phyloP scores from a whole-genome alignment of 176 grass and related monocot genomes.

The Carex scoparia region DNA sequence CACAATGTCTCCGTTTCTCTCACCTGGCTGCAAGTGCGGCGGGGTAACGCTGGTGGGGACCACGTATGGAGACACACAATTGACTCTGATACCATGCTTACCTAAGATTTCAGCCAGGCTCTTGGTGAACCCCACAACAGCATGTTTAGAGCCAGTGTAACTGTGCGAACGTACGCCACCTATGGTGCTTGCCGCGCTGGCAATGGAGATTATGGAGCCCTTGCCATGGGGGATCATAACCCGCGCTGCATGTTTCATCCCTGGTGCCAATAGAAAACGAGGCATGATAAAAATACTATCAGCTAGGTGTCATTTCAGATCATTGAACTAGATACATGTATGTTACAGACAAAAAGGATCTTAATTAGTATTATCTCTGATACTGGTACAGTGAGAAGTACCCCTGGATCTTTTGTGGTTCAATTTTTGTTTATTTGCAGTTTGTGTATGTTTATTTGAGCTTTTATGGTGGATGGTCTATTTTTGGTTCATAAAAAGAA shows the following conservation, averaged over 20 bases:
- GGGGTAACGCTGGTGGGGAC: slow-evolving; percentile 50
- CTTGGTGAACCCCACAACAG: slow-evolving; percentile 67
- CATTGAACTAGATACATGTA: not conserved
- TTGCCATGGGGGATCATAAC: slow-evolving; percentile 53
- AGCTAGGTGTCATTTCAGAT: not conserved
- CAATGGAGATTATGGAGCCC: slow-evolving; percentile 66
- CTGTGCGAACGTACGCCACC: slow-evolving; percentile 53
- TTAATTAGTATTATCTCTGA: not conserved
- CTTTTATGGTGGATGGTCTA: too few species aligned
- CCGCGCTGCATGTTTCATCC: slow-evolving; percentile 82
- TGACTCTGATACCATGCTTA: slow-evolving; percentile 71
- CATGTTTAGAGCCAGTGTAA: slow-evolving; percentile 68
- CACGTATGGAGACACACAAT: slow-evolving; percentile 65
- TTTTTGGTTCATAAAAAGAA: too few species aligned
- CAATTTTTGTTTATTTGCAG: too few species aligned
- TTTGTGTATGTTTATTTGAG: too few species aligned
- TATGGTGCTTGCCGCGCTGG: slow-evolving; percentile 38
- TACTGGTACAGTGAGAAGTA: not conserved
- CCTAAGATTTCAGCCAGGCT: slow-evolving; percentile 63
- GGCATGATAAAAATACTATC: not conserved
- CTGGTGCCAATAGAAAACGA: not conserved
- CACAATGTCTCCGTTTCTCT: slow-evolving; percentile 29
- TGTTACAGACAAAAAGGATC: not conserved
- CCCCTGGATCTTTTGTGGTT: too few species aligned
- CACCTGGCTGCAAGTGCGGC: slow-evolving; percentile 39